These are phyloP conservation scores for Podaxis mareebaensis DNA, from an alignment of 768 basidiomycete genomes.

Conservation along the genomic window DNA sequence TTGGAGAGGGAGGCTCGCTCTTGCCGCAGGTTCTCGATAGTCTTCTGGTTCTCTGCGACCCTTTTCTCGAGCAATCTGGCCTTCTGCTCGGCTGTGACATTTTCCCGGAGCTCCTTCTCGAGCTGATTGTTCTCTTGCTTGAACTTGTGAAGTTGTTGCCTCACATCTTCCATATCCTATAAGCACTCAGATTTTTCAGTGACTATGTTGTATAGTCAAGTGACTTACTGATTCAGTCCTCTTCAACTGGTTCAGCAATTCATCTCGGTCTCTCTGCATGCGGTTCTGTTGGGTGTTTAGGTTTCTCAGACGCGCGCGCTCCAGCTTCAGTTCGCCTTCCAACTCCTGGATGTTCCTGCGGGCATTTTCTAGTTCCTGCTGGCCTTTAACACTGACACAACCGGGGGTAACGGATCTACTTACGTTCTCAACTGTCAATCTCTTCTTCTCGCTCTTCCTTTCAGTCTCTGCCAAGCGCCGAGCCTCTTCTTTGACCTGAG, in stretches of 20 bases:
- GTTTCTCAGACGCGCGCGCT: slow-evolving; percentile 64
- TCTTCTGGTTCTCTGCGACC: slow-evolving; percentile 66
- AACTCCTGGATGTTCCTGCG: slow-evolving; percentile 66
- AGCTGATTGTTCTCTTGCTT: slow-evolving; percentile 76
- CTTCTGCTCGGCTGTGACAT: slow-evolving; percentile 70
- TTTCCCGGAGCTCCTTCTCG: slow-evolving; percentile 76
- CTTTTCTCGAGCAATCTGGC: slow-evolving; percentile 66
- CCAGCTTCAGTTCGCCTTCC: slow-evolving; percentile 68
- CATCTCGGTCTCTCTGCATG: slow-evolving; percentile 64
- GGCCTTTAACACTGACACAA: not conserved
- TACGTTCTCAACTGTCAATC: slow-evolving; percentile 57
- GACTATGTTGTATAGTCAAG: not conserved
- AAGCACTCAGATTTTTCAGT: not conserved
- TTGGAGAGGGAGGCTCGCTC: slow-evolving; percentile 69
- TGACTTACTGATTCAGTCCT: slow-evolving; percentile 67
- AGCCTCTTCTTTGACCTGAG: slow-evolving; percentile 61
- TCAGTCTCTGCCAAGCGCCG: slow-evolving; percentile 55
- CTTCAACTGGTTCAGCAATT: slow-evolving; percentile 61
- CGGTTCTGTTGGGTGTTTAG: slow-evolving; percentile 65
- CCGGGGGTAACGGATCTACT: slow-evolving; percentile 19
- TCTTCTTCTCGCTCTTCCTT: slow-evolving; percentile 48
- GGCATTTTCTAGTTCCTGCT: slow-evolving; percentile 71
- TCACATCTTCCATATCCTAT: slow-evolving; percentile 82
- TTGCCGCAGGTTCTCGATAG: slow-evolving; percentile 73
- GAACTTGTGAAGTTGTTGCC: slow-evolving; percentile 61